Evolutionary conservation across 2,329 filamentous ascomycete genomes (phyloP).

Genomic region (Pseudocercospora crystallina): DNA sequence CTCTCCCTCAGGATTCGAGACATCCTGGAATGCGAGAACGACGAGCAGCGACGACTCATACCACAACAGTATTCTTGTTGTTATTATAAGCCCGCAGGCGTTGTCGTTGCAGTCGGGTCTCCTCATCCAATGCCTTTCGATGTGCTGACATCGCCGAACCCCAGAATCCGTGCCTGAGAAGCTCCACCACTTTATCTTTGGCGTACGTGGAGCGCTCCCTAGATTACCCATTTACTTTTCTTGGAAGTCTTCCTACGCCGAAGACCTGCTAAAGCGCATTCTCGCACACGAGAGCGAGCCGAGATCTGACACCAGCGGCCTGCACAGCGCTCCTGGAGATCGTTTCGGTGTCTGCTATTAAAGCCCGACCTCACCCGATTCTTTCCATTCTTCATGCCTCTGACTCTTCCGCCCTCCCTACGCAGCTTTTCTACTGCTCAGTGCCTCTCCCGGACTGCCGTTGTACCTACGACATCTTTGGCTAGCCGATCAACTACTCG

Average conservation of each 20-base stretch:
- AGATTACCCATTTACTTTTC: constrained; percentile 5
- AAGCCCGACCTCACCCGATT: constrained; percentile 12
- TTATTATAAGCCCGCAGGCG: too few relatives aligned
- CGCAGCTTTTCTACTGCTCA: constrained; percentile 2
- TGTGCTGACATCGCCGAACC: neutral
- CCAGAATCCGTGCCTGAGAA: constrained; percentile 1
- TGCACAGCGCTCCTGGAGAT: neutral
- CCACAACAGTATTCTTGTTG: too few relatives aligned
- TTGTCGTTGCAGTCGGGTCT: constrained; percentile 1
- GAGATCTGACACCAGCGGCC: neutral
- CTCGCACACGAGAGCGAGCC: too few relatives aligned
- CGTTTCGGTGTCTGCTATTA: neutral
- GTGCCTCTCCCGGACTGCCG: constrained; percentile 1
- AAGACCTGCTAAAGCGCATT: too few relatives aligned
- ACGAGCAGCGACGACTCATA: neutral
- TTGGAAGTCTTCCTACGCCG: neutral
- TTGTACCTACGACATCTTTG: neutral
- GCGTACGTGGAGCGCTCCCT: neutral
- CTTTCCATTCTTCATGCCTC: constrained; percentile 9
- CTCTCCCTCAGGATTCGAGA: neutral
- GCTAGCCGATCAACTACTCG: too few relatives aligned
- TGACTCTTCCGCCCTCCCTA: constrained; percentile 1
- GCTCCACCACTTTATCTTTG: constrained; percentile 4
- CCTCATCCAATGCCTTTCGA: neutral
- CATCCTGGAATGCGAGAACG: constrained; percentile 4